These are phyloP conservation scores for Fusarium transvaalense DNA, from an alignment of 2,329 filamentous ascomycete genomes.

Conservation along the genomic window DNA sequence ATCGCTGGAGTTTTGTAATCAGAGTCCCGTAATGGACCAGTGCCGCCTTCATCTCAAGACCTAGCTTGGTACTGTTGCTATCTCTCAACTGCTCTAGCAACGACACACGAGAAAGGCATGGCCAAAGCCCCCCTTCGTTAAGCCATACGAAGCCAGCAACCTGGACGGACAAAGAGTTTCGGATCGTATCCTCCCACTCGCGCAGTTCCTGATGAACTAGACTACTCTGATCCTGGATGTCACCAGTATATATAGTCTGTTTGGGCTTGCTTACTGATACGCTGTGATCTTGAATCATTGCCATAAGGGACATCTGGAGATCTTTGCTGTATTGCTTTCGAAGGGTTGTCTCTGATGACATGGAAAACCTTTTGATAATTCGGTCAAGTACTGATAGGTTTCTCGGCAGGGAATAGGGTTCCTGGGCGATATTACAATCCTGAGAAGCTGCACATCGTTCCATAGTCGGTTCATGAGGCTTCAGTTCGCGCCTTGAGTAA, in stretches of 20 bases:
- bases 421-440: too few relatives aligned
- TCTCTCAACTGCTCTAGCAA: conserved; percentile 62
- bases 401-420: not conserved
- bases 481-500: not conserved
- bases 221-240: accelerated
- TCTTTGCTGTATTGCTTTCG: conserved; percentile 34
- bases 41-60: not conserved
- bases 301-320: conserved; percentile 13
- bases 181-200: not conserved
- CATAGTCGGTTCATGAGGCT: not conserved
- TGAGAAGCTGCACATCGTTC: too few relatives aligned
- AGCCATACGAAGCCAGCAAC: conserved; percentile 54
- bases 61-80: not conserved
- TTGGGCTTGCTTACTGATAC: not conserved
- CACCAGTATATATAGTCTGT: not conserved
- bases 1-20: conserved; percentile 60
- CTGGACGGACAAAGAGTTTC: not conserved
- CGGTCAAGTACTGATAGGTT: not conserved
- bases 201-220: not conserved
- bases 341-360: not conserved
- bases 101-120: conserved; percentile 56
- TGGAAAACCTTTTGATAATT: not conserved
- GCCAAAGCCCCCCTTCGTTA: conserved; percentile 58
- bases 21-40: conserved; percentile 60
- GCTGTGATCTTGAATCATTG: not conserved